Conservation (phyloP, 176 grass and related monocot genomes). For the Dactylis glomerata region DNA sequence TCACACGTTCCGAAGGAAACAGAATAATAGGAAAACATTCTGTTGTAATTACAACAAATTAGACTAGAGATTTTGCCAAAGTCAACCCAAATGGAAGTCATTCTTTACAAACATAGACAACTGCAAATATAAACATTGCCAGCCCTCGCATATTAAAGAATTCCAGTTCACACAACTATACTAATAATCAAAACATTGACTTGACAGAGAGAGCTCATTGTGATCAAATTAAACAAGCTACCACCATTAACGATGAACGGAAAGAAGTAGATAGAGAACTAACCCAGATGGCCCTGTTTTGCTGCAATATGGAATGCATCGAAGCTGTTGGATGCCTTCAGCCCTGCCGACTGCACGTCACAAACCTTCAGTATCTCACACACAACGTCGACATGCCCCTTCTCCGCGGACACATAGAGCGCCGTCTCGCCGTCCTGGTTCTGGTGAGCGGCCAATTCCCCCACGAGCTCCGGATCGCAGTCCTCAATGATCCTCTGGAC, state of each 20-base stretch:
- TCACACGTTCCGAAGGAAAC: background rate
- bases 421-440: constrained; percentile 88
- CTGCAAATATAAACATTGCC: background rate
- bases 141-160: background rate
- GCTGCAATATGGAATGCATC: constrained; percentile 90
- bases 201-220: background rate
- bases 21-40: background rate
- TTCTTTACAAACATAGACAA: constrained; percentile 10
- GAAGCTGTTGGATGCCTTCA: constrained; percentile 75
- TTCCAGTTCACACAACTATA: background rate
- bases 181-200: background rate
- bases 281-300: constrained; percentile 91
- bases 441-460: constrained; percentile 48
- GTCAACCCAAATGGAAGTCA: constrained; percentile 13
- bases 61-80: background rate
- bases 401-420: constrained; percentile 80
- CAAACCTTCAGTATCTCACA: constrained; percentile 67
- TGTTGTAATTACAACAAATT: background rate
- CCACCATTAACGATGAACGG: background rate
- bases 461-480: constrained; percentile 36
- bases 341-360: constrained; percentile 62
- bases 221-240: background rate
- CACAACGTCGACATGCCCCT: constrained; percentile 69
- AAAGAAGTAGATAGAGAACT: constrained; percentile 28
- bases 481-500: constrained; percentile 67